Percentiles rank a stretch among this genome's conserved stretches.
Evolutionary conservation across 2,329 filamentous ascomycete genomes (phyloP).

Genomic region (Talaromyces piceae): DNA sequence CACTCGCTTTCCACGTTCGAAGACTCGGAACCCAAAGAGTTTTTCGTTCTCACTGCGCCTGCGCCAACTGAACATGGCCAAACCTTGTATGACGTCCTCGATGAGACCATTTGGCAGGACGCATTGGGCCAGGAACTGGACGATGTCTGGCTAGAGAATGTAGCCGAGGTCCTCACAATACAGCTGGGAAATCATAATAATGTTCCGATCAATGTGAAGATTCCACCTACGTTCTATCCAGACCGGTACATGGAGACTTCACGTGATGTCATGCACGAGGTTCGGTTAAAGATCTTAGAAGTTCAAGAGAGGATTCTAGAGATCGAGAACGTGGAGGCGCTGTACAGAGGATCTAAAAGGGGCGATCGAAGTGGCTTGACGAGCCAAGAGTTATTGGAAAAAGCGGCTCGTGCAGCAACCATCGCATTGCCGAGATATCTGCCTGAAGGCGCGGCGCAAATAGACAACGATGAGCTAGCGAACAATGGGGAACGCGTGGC

Average conservation of each 20-base stretch:
- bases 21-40: constrained; percentile 27
- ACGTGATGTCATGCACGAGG: constrained; percentile 38
- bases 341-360: constrained; percentile 21
- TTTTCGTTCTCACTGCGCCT: constrained; percentile 32
- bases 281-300: constrained; percentile 36
- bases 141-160: constrained; percentile 41
- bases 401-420: constrained; percentile 26
- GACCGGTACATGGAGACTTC: constrained; percentile 54
- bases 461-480: constrained; percentile 15
- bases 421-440: constrained; percentile 19
- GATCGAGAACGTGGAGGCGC: constrained; percentile 24
- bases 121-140: constrained; percentile 31
- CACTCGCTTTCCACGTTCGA: constrained; percentile 22
- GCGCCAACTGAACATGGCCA: constrained; percentile 32
- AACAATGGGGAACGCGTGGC: constrained; percentile 22
- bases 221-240: constrained; percentile 49
- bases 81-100: constrained; percentile 49
- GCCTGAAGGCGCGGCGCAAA: constrained; percentile 12
- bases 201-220: constrained; percentile 39
- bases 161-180: constrained; percentile 51
- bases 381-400: constrained; percentile 27
- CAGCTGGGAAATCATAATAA: constrained; percentile 25
- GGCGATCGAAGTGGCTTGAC: constrained; percentile 17
- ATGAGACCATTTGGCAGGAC: constrained; percentile 44
- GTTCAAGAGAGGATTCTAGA: constrained; percentile 25